A percentile compares a stretch with the other conserved stretches of the same genome.
These are phyloP conservation scores for Leccinum griseonigrum DNA, from an alignment of 1,284 basidiomycete species.

Conservation along the genomic window DNA sequence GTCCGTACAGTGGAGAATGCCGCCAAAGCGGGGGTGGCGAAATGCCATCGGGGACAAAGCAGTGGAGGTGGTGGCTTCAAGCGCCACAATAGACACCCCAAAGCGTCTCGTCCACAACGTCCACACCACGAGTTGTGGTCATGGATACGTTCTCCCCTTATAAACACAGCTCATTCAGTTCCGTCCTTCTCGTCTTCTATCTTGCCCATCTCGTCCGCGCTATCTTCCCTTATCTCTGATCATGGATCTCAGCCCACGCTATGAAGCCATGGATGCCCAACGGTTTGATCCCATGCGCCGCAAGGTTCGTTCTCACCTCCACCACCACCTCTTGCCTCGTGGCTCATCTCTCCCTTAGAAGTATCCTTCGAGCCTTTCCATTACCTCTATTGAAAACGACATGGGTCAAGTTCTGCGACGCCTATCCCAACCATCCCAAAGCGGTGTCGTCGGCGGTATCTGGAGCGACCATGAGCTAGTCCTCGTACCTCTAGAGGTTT, in stretches of 20 bases:
- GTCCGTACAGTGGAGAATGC: conserved; percentile 7
- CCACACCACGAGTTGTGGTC: conserved; percentile 25
- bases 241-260: conserved; percentile 25
- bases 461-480: conserved; percentile 35
- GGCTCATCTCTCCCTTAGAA: conserved; percentile 24
- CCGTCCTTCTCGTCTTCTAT: conserved; percentile 32
- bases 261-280: conserved; percentile 29
- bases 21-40: conserved; percentile 19
- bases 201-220: conserved; percentile 21
- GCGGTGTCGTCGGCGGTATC: conserved; percentile 27
- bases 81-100: conserved; percentile 13
- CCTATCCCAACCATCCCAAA: conserved; percentile 20
- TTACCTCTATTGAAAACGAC: conserved; percentile 6
- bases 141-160: conserved; percentile 24
- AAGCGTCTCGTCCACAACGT: conserved; percentile 21
- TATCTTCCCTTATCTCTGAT: conserved; percentile 32
- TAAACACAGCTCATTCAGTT: conserved; percentile 27
- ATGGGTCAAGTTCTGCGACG: conserved; percentile 31
- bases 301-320: conserved; percentile 23
- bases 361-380: conserved; percentile 9
- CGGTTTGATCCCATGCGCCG: conserved; percentile 32
- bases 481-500: conserved; percentile 30
- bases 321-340: conserved; percentile 14
- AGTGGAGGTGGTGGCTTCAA: conserved; percentile 8
- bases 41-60: conserved; percentile 20